Evolutionary conservation across 2,329 filamentous ascomycete genomes (phyloP), one percentile per base, ranked within the genome.

Genomic region (Epichloe gansuensis): DNA sequence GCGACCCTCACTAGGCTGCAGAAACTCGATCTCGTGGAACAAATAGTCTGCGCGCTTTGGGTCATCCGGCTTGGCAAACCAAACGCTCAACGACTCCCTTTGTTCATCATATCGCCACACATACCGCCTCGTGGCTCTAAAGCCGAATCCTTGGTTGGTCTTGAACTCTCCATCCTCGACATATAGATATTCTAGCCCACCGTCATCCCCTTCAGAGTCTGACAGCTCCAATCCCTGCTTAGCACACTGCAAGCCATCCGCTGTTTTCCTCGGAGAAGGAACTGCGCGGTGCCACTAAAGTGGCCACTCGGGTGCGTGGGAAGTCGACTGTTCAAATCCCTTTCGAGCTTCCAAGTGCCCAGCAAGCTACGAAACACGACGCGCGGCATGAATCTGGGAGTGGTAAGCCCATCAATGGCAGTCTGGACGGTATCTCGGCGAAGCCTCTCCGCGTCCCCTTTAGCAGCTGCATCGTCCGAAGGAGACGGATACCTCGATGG

Each of bases 21-120:
- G 54, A 58, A 90, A 86, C 53, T 84, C 76, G n/a, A 90, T 69
- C 56, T 83, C 77, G 60, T 90, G 86, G 65, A 91, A 91, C 21
- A 90, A 69, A 57, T 89, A 86, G 62, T 89, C 86, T 0, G 83
- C 82, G 13, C 75, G 74, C 52, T 72, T 72, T 15, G 73, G 67
- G 57, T 87, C 82, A 15, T 85, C 78, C 1, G 77, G 73, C 57
- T 82, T 81, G 41, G 81, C 81, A 59, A 90, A 90, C 86, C 86
- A 91, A 1, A 86, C 81, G 55, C 80, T 85, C 23, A 91, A 69
- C 31, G 65, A 66, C 60, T 89, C 85, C 1, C 62, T 69, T 9
- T 53, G 59, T 57, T 84, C 81, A 45, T 80, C 72, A 60, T 89
- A 90, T 0, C 86, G 78, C 73, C 86, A 90, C 1, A 88, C 74